phyloP scores from a whole-genome alignment of 257 asterid genomes.

The Fraxinus anomala region DNA sequence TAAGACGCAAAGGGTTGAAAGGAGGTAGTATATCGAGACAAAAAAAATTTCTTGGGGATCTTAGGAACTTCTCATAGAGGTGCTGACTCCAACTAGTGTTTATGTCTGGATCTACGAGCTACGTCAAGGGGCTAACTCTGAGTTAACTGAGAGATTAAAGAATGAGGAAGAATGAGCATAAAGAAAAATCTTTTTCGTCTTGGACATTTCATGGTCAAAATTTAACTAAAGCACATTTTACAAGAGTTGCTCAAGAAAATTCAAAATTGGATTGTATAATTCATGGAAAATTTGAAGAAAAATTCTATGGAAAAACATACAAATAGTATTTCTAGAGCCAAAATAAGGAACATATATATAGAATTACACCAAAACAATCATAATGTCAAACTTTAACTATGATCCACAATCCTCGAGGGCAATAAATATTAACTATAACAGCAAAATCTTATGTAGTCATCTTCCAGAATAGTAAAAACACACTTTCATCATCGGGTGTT shows the following conservation, averaged over 20 bases:
- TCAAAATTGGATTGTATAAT: background rate
- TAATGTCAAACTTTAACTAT: background rate
- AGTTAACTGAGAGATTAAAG: background rate
- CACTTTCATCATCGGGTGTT: conserved; percentile 12
- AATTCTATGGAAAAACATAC: background rate
- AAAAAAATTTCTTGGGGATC: too few species aligned
- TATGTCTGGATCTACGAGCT: background rate
- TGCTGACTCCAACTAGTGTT: too few species aligned
- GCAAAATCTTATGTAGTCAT: background rate
- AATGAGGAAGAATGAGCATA: background rate
- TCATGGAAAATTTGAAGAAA: background rate
- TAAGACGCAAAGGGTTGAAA: background rate
- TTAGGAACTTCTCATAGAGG: too few species aligned
- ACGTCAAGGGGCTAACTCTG: background rate
- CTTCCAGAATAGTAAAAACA: conserved; percentile 19
- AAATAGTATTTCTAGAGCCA: background rate
- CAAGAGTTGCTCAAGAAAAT: background rate
- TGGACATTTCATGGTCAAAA: background rate
- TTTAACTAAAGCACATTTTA: background rate
- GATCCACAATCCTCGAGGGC: background rate
- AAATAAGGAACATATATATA: background rate
- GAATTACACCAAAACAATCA: conserved; percentile 8
- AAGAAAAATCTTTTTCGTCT: background rate
- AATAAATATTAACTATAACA: conserved; percentile 13
- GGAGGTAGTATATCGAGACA: background rate